Conservation (phyloP, 768 basidiomycete genomes). For the Russula griseocarnosa region DNA sequence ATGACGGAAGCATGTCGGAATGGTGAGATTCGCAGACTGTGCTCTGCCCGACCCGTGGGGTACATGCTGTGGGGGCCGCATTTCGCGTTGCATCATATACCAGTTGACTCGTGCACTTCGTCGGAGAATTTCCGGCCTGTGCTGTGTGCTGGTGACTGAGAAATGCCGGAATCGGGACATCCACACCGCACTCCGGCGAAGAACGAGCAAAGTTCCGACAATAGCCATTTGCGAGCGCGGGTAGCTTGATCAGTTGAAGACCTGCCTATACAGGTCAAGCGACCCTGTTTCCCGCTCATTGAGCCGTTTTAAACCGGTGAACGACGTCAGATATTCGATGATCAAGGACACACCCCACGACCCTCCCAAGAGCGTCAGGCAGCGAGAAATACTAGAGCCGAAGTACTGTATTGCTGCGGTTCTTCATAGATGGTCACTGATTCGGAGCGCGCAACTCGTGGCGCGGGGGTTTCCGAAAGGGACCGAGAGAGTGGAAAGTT, state of each 20-base stretch:
- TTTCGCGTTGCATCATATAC: slow-evolving; percentile 14
- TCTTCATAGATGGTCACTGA: slow-evolving; percentile 27
- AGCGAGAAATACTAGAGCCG: slow-evolving; percentile 14
- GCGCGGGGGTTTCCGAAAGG: slow-evolving; percentile 16
- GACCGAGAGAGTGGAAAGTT: slow-evolving; percentile 21
- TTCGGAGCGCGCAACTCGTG: slow-evolving; percentile 29
- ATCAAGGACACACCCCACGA: slow-evolving; percentile 19
- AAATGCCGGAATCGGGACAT: slow-evolving; percentile 16
- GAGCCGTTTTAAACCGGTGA: slow-evolving; percentile 11
- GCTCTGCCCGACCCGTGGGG: slow-evolving; percentile 6
- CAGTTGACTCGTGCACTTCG: slow-evolving; percentile 3
- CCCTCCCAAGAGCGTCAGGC: slow-evolving; percentile 17
- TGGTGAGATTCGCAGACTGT: slow-evolving; percentile 19
- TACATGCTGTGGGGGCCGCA: not conserved
- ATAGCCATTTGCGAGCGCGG: slow-evolving; percentile 12
- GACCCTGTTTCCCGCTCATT: slow-evolving; percentile 2
- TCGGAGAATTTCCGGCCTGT: slow-evolving; percentile 10
- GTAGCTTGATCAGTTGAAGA: slow-evolving; percentile 18
- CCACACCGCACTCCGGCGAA: slow-evolving; percentile 14
- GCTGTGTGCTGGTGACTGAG: not conserved
- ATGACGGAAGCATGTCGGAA: slow-evolving; percentile 24
- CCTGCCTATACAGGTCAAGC: slow-evolving; percentile 17
- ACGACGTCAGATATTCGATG: slow-evolving; percentile 25
- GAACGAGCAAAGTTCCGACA: slow-evolving; percentile 11
- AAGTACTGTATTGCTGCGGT: slow-evolving; percentile 16